Conservation (phyloP, 2,329 filamentous ascomycete species). For the Aspergillus fumigatiaffinis region DNA sequence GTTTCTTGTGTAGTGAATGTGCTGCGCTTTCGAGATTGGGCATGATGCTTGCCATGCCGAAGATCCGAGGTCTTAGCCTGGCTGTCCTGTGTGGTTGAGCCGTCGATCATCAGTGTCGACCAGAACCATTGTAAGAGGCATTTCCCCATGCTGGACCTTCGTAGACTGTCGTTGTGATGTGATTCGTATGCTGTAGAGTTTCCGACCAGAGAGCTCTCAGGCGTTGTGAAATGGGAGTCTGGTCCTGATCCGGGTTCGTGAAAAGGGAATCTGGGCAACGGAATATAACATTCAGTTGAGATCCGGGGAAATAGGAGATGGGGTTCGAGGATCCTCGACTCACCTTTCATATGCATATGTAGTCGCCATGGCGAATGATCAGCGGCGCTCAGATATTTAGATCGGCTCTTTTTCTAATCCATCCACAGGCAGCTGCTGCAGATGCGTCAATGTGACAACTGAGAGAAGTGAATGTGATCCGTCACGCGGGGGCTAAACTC, state of each 20-base stretch:
- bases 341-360: background rate
- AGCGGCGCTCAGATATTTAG: background rate
- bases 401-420: background rate
- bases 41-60: background rate
- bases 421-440: background rate
- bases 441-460: background rate
- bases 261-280: background rate
- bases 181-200: background rate
- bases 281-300: background rate
- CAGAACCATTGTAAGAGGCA: conserved; percentile 21
- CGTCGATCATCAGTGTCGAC: conserved; percentile 15
- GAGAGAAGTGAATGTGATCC: background rate
- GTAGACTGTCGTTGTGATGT: background rate
- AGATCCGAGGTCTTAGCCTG: conserved; percentile 1
- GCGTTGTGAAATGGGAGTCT: background rate
- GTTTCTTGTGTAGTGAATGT: conserved; percentile 4
- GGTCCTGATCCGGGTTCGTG: background rate
- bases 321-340: background rate
- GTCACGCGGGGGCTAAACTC: background rate
- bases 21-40: background rate
- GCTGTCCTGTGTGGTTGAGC: conserved; percentile 2
- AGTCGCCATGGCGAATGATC: background rate
- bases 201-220: background rate
- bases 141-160: background rate
- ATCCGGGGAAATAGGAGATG: background rate